These are phyloP conservation scores for Ophiostoma tasmaniense DNA, from an alignment of 2,329 filamentous ascomycete genomes.

Conservation along the genomic window DNA sequence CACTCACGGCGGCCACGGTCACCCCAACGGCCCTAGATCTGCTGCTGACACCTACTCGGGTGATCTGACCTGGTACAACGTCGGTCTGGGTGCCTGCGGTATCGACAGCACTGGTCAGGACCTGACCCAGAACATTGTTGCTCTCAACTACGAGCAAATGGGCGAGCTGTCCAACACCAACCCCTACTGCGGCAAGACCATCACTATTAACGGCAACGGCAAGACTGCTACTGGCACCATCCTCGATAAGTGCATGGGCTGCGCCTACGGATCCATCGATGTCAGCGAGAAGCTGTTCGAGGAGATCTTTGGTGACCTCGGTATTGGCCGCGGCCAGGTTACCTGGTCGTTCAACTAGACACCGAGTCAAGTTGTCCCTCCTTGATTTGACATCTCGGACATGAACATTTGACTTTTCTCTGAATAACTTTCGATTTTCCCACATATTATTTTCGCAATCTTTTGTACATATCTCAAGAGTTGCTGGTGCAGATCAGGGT, in stretches of 20 bases:
- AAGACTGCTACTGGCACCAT: conserved; percentile 50
- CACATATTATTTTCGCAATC: not conserved
- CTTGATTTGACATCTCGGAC: too few relatives aligned
- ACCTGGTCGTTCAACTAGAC: conserved; percentile 28
- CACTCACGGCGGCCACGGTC: too few relatives aligned
- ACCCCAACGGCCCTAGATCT: not conserved
- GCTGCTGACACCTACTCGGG: conserved; percentile 39
- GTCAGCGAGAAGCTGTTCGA: conserved; percentile 33
- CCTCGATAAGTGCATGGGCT: conserved; percentile 70
- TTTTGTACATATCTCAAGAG: not conserved
- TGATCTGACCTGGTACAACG: conserved; percentile 65
- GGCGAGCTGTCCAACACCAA: conserved; percentile 56
- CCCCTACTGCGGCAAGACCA: conserved; percentile 59
- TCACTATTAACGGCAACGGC: conserved; percentile 52
- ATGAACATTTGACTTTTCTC: not conserved
- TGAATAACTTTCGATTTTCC: not conserved
- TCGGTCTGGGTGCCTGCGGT: conserved; percentile 63
- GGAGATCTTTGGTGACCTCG: conserved; percentile 37
- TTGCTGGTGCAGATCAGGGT: not conserved
- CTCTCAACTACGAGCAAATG: conserved; percentile 59
- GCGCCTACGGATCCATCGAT: conserved; percentile 48
- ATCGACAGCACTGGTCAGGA: conserved; percentile 50
- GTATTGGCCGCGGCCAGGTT: conserved; percentile 28
- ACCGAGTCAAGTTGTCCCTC: not conserved
- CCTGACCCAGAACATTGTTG: conserved; percentile 52